phyloP scores from a whole-genome alignment of 371 early-diverging fungal species.

The Smittium culicis region DNA sequence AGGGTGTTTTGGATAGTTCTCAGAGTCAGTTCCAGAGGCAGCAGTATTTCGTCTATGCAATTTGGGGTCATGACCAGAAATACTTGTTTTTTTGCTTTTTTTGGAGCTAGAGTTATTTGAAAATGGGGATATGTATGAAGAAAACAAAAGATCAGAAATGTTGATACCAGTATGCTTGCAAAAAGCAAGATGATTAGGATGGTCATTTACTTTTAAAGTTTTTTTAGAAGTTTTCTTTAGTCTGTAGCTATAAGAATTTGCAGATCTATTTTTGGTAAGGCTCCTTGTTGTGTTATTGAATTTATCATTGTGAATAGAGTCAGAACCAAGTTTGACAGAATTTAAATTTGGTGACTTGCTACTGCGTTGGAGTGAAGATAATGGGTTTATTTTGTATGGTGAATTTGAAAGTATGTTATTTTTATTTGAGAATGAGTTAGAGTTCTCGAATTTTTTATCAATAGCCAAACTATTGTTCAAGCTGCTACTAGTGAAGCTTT shows the following conservation, averaged over 20 bases:
- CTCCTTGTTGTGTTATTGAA: too few species aligned
- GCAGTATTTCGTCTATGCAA: not conserved
- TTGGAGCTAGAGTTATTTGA: too few species aligned
- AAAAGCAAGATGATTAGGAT: conserved; percentile 29
- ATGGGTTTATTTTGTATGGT: not conserved
- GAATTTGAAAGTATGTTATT: not conserved
- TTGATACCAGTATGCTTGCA: conserved; percentile 32
- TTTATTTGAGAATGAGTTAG: not conserved
- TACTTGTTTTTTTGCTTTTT: too few species aligned
- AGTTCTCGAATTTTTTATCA: not conserved
- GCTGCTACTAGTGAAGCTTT: not conserved
- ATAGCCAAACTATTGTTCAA: not conserved
- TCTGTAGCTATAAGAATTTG: conserved; percentile 16
- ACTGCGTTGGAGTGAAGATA: not conserved
- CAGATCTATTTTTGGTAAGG: conserved; percentile 12
- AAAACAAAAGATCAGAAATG: conserved; percentile 27
- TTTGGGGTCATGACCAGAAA: not conserved
- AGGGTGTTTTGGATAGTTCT: not conserved
- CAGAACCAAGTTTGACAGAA: too few species aligned
- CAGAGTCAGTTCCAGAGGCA: not conserved
- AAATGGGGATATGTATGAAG: conserved; percentile 25
- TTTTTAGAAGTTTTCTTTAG: too few species aligned
- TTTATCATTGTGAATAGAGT: too few species aligned
- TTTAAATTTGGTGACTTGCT: too few species aligned
- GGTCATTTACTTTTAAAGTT: conserved; percentile 20